A percentile compares a stretch with the other conserved stretches of the same genome.
Conservation (phyloP, 2,329 filamentous ascomycete genomes). For the Pseudogymnoascus sp. region DNA sequence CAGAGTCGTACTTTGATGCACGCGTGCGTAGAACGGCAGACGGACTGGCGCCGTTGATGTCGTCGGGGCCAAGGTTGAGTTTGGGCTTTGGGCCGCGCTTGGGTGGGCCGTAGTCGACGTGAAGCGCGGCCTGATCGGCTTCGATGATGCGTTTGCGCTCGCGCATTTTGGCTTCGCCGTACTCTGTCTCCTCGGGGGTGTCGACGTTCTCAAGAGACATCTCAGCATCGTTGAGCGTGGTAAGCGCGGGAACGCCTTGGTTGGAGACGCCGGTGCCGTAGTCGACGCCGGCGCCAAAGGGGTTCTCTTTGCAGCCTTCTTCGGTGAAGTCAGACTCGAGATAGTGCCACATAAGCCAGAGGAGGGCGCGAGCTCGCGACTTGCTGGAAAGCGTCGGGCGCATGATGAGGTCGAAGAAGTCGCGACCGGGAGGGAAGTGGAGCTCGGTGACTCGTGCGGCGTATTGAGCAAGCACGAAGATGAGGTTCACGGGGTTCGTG, state of each 20-base stretch:
- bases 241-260: conserved; percentile 62
- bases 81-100: conserved; percentile 44
- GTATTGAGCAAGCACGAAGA: conserved; percentile 87
- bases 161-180: conserved; percentile 65
- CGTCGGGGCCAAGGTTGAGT: conserved; percentile 31
- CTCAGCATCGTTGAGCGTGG: conserved; percentile 58
- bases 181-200: conserved; percentile 59
- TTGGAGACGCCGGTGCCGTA: conserved; percentile 59
- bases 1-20: conserved; percentile 54
- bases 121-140: conserved; percentile 53
- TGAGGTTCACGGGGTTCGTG: conserved; percentile 94
- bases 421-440: conserved; percentile 76
- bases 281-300: conserved; percentile 69
- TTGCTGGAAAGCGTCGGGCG: conserved; percentile 71
- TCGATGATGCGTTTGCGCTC: conserved; percentile 69
- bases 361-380: conserved; percentile 78
- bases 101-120: conserved; percentile 39
- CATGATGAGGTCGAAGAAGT: conserved; percentile 98
- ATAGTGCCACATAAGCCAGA: conserved; percentile 99
- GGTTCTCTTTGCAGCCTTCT: conserved; percentile 82
- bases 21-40: conserved; percentile 52
- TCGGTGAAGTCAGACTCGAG: conserved; percentile 90
- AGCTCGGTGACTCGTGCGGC: conserved; percentile 87
- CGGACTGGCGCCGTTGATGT: conserved; percentile 44
- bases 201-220: conserved; percentile 67